Conservation (phyloP, 2,329 filamentous ascomycete genomes). For the Sarocladium brachiariae region DNA sequence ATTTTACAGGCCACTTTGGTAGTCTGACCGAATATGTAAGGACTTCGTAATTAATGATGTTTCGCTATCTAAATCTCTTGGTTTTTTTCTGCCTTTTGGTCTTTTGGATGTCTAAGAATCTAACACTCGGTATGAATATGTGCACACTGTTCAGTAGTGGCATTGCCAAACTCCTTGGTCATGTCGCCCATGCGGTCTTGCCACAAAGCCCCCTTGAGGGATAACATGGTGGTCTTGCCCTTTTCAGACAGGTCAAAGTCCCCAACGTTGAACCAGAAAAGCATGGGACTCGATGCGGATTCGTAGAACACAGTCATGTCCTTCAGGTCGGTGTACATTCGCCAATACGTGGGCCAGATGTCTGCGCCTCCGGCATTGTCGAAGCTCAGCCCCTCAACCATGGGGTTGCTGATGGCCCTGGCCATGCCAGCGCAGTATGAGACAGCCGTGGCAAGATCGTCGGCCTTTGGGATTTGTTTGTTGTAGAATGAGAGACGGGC, state of each 20-base stretch:
- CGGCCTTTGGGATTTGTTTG: conserved; percentile 10
- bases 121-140: not conserved
- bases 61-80: too few species aligned
- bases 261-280: conserved; percentile 12
- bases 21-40: too few species aligned
- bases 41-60: too few species aligned
- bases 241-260: conserved; percentile 9
- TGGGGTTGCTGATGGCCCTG: conserved; percentile 15
- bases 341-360: conserved; percentile 15
- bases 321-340: conserved; percentile 13
- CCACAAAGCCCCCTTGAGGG: conserved; percentile 8
- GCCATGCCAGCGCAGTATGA: conserved; percentile 15
- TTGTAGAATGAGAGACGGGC: conserved; percentile 15
- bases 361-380: conserved; percentile 3
- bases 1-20: too few species aligned
- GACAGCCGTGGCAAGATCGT: conserved; percentile 11
- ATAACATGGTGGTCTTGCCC: not conserved
- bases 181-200: conserved; percentile 12
- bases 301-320: conserved; percentile 13
- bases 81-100: too few species aligned
- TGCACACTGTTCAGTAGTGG: not conserved
- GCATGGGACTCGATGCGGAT: conserved; percentile 11
- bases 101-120: too few species aligned
- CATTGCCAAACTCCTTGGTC: conserved; percentile 9
- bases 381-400: not conserved